Conservation (phyloP, 169 alveolate genomes). For the Cryptosporidium canis region DNA sequence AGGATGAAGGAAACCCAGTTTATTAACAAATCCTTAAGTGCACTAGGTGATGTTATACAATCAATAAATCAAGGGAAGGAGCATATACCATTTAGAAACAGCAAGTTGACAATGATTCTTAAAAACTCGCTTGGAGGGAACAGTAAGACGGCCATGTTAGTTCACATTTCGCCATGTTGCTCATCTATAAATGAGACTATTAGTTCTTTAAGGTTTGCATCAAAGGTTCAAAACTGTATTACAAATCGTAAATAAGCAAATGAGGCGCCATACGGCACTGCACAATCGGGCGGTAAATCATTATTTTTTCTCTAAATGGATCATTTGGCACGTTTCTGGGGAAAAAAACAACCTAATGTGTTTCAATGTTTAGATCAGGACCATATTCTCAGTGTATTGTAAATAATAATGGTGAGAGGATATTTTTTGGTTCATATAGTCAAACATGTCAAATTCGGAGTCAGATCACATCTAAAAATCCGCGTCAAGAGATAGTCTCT, state of each 20-base stretch:
- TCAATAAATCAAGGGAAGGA: conserved; percentile 82
- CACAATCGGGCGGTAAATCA: background rate
- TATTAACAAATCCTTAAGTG: conserved; percentile 86
- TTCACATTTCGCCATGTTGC: conserved; percentile 79
- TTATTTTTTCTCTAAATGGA: background rate
- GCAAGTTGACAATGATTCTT: conserved; percentile 85
- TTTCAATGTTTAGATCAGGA: conserved; percentile 17
- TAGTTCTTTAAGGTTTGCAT: conserved; percentile 81
- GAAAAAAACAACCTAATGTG: background rate
- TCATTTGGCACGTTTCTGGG: conserved; percentile 6
- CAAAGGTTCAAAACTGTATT: conserved; percentile 75
- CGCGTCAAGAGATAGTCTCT: background rate
- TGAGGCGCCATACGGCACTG: background rate
- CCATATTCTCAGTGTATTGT: conserved; percentile 25
- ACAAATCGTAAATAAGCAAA: background rate
- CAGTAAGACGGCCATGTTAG: conserved; percentile 89
- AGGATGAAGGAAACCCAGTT: conserved; percentile 85
- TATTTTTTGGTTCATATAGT: background rate
- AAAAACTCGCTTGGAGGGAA: conserved; percentile 85
- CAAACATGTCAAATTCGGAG: background rate
- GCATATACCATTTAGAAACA: conserved; percentile 88
- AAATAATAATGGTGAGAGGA: background rate
- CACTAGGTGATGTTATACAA: conserved; percentile 86
- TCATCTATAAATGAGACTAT: conserved; percentile 76
- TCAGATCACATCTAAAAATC: background rate